These are phyloP conservation scores for Astrocystis sublimbata DNA, from an alignment of 495 filamentous ascomycete genomes.

Conservation along the genomic window DNA sequence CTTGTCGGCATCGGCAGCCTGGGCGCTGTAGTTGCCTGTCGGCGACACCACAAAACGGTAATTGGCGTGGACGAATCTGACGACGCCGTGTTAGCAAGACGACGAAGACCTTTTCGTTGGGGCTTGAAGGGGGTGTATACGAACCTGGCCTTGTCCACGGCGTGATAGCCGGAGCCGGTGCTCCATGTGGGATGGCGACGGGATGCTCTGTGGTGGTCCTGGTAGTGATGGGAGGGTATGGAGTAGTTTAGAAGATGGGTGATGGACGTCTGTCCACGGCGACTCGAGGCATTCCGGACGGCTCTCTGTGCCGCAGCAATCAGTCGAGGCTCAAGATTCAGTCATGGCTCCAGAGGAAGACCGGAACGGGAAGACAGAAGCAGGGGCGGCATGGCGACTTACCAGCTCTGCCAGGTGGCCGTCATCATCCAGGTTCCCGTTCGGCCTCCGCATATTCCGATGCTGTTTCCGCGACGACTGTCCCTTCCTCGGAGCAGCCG, in stretches of 20 bases:
- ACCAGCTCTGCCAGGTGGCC: conserved; percentile 80
- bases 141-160: conserved; percentile 83
- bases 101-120: not conserved
- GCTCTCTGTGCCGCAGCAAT: conserved; percentile 46
- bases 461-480: conserved; percentile 77
- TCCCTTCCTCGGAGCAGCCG: conserved; percentile 63
- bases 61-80: conserved; percentile 91
- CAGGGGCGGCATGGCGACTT: conserved; percentile 36
- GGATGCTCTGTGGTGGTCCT: conserved; percentile 51
- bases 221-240: conserved; percentile 72
- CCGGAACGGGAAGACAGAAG: conserved; percentile 19
- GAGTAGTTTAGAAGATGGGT: conserved; percentile 95
- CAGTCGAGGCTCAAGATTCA: too few species aligned
- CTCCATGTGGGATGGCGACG: conserved; percentile 77
- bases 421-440: conserved; percentile 55
- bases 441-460: conserved; percentile 53
- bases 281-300: conserved; percentile 79
- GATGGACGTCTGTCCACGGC: conserved; percentile 93
- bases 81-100: conserved; percentile 21
- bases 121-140: not conserved
- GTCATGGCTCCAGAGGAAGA: too few species aligned
- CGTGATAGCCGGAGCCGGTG: conserved; percentile 86
- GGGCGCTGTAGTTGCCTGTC: conserved; percentile 71
- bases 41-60: conserved; percentile 96
- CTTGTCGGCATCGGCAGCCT: conserved; percentile 84